Percentiles rank a stretch among this genome's conserved stretches.
phyloP scores from a whole-genome alignment of 2,329 filamentous ascomycete genomes.

The Cercospora janseana region DNA sequence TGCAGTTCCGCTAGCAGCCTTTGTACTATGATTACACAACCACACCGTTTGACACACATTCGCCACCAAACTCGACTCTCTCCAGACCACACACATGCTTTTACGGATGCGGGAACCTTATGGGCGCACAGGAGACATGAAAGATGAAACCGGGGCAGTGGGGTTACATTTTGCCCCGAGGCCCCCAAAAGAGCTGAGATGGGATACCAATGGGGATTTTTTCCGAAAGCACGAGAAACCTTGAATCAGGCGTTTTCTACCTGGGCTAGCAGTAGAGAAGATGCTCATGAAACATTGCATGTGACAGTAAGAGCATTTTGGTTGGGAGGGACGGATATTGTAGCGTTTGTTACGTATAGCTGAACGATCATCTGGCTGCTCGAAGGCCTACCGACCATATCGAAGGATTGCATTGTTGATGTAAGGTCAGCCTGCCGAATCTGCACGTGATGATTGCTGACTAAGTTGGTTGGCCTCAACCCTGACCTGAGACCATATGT shows the following conservation, averaged over 20 bases:
- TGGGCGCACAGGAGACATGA: slow-evolving; percentile 10
- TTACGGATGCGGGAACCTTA: slow-evolving; percentile 1
- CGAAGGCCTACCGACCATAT: background rate
- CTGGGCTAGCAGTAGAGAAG: slow-evolving; percentile 13
- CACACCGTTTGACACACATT: slow-evolving; percentile 1
- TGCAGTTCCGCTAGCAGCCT: background rate
- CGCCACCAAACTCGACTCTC: slow-evolving; percentile 11
- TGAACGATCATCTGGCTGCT: slow-evolving; percentile 9
- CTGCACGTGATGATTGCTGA: background rate
- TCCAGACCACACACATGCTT: slow-evolving; percentile 1
- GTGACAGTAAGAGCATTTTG: slow-evolving; percentile 11
- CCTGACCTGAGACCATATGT: background rate
- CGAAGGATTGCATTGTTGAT: background rate
- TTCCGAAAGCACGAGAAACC: background rate
- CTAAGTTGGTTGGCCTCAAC: slow-evolving; percentile 2
- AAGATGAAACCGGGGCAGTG: slow-evolving; percentile 5
- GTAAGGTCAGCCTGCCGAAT: background rate
- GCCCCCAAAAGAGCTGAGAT: slow-evolving; percentile 10
- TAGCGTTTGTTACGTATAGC: slow-evolving; percentile 12
- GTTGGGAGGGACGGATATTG: slow-evolving; percentile 4
- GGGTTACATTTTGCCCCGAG: slow-evolving; percentile 7
- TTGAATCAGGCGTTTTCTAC: slow-evolving; percentile 13
- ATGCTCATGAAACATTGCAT: slow-evolving; percentile 10
- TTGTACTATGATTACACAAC: slow-evolving; percentile 11
- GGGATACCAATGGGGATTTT: slow-evolving; percentile 10